These are phyloP conservation scores for Sporisorium scitamineum DNA, from an alignment of 1,284 basidiomycete species.

Conservation along the genomic window DNA sequence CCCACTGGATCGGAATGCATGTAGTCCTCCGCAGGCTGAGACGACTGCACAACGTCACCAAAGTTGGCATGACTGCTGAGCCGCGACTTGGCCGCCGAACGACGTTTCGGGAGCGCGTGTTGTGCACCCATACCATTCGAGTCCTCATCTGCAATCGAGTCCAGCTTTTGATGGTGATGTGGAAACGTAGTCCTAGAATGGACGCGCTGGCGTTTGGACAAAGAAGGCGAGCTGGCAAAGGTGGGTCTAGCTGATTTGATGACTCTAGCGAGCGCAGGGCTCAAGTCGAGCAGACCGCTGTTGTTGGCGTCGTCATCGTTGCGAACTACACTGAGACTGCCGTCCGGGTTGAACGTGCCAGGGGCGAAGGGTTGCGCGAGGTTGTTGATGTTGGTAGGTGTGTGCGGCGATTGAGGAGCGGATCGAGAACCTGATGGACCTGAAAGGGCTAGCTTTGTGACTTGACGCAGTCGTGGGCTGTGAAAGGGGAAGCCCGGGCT, in stretches of 20 bases:
- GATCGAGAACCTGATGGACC: constrained; percentile 28
- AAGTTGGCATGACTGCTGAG: constrained; percentile 29
- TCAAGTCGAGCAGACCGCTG: constrained; percentile 64
- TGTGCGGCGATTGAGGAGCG: constrained; percentile 42
- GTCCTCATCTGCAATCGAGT: constrained; percentile 9
- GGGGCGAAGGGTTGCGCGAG: constrained; percentile 6
- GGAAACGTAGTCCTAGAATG: constrained; percentile 3
- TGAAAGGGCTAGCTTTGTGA: constrained; percentile 35
- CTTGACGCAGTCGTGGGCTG: constrained; percentile 37
- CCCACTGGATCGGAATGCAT: constrained; percentile 21
- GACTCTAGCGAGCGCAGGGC: constrained; percentile 46
- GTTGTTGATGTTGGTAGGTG: constrained; percentile 25
- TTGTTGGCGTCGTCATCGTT: constrained; percentile 66
- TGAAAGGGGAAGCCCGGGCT: constrained; percentile 29
- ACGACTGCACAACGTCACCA: constrained; percentile 16
- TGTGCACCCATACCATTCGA: neutral
- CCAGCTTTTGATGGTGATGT: neutral
- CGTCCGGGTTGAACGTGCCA: constrained; percentile 50
- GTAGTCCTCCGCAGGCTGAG: constrained; percentile 26
- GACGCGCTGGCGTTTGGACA: constrained; percentile 22
- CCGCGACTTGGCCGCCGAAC: constrained; percentile 19
- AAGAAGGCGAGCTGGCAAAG: constrained; percentile 22
- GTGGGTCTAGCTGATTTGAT: constrained; percentile 24
- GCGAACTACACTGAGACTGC: constrained; percentile 64
- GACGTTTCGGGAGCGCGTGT: constrained; percentile 10